A percentile compares a stretch with the other conserved stretches of the same genome.
Evolutionary conservation across 345 rosid genomes (phyloP).

Genomic region (Citrus cavaleriei): DNA sequence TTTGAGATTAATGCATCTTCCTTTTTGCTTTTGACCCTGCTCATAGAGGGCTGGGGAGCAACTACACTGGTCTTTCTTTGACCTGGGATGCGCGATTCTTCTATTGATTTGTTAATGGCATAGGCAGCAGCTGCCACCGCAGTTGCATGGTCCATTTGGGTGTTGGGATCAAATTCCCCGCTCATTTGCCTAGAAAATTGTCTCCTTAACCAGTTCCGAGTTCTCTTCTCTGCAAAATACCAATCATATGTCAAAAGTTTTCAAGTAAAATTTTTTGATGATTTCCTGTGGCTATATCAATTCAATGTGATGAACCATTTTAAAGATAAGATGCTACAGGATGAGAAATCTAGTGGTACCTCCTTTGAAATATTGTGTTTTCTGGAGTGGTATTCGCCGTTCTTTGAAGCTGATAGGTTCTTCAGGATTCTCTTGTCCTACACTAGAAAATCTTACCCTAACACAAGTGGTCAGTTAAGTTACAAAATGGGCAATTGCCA

Average conservation of each 20-base stretch:
- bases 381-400: constrained; percentile 23
- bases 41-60: constrained; percentile 11
- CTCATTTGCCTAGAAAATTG: constrained; percentile 35
- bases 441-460: constrained; percentile 29
- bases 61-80: constrained; percentile 3
- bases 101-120: constrained; percentile 19
- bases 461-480: constrained; percentile 5
- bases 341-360: constrained; percentile 17
- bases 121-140: constrained; percentile 55
- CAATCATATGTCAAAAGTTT: too few species aligned
- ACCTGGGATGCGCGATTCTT: constrained; percentile 15
- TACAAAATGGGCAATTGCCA: background rate
- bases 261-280: background rate
- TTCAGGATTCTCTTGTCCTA: constrained; percentile 18
- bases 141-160: constrained; percentile 21
- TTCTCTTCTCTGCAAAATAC: constrained; percentile 43
- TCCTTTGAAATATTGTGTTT: constrained; percentile 37
- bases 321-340: background rate
- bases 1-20: constrained; percentile 4
- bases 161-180: constrained; percentile 13
- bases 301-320: background rate
- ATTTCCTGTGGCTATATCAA: background rate
- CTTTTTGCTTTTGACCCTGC: constrained; percentile 28
- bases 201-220: constrained; percentile 40
- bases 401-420: constrained; percentile 21